A percentile compares a stretch with the other conserved stretches of the same genome.
These are phyloP conservation scores for Panellus pusillus DNA, from an alignment of 768 basidiomycete genomes.

Conservation along the genomic window DNA sequence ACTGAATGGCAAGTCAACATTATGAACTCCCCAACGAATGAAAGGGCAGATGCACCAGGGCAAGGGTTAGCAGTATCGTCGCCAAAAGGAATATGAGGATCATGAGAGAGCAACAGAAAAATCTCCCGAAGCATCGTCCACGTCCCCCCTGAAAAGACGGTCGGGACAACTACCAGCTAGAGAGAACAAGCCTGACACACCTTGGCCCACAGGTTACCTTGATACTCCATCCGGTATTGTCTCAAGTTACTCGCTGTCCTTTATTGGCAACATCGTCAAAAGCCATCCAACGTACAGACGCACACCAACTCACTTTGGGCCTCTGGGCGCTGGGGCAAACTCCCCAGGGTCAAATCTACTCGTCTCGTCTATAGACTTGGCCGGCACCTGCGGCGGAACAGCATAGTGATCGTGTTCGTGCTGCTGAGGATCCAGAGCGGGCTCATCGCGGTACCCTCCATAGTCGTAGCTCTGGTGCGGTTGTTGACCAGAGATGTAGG, in stretches of 20 bases:
- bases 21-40: neutral
- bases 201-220: constrained; percentile 70
- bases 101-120: constrained; percentile 77
- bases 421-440: constrained; percentile 12
- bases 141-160: constrained; percentile 51
- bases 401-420: neutral
- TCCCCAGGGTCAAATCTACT: constrained; percentile 43
- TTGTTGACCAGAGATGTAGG: constrained; percentile 41
- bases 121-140: constrained; percentile 60
- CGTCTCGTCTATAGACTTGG: constrained; percentile 28
- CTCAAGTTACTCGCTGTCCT: constrained; percentile 45
- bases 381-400: constrained; percentile 15
- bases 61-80: constrained; percentile 64
- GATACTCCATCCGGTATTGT: constrained; percentile 54
- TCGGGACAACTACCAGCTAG: neutral
- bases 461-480: constrained; percentile 58
- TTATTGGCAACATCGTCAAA: neutral
- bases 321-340: constrained; percentile 35
- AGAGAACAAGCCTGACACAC: constrained; percentile 31
- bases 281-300: constrained; percentile 7
- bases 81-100: constrained; percentile 62
- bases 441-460: constrained; percentile 40
- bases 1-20: constrained; percentile 43
- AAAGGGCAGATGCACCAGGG: constrained; percentile 51
- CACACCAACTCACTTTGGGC: constrained; percentile 27